Conservation (phyloP, 108 stramenopile genomes). For the Craspedostauros australis region DNA sequence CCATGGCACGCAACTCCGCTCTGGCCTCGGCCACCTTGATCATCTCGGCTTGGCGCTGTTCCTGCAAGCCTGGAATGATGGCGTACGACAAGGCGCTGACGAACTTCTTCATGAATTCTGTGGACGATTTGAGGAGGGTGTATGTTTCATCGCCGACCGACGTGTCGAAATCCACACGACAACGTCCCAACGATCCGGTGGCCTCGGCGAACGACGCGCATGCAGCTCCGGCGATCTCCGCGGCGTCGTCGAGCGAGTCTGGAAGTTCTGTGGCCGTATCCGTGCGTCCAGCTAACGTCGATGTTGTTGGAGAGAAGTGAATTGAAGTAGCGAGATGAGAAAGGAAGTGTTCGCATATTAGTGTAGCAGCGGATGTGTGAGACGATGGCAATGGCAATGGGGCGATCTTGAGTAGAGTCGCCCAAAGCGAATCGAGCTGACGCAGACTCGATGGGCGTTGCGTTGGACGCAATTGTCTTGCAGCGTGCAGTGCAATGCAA, state of each 20-base stretch:
- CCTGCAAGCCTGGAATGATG: conserved; percentile 53
- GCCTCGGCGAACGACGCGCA: conserved; percentile 27
- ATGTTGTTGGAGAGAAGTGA: too few species aligned
- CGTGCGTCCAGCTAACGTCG: too few species aligned
- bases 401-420: too few species aligned
- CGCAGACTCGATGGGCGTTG: too few species aligned
- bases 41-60: conserved; percentile 46
- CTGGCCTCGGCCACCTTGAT: conserved; percentile 50
- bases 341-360: too few species aligned
- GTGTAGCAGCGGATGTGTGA: too few species aligned
- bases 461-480: too few species aligned
- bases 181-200: conserved; percentile 43
- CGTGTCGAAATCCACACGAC: conserved; percentile 92
- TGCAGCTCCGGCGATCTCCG: conserved; percentile 57
- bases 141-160: conserved; percentile 88
- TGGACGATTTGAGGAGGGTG: conserved; percentile 75
- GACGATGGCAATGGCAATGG: too few species aligned
- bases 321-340: too few species aligned
- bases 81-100: conserved; percentile 61
- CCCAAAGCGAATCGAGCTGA: too few species aligned
- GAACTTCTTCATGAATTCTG: conserved; percentile 85
- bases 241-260: conserved; percentile 69
- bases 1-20: conserved; percentile 37
- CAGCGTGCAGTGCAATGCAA: too few species aligned
- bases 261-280: conserved; percentile 81